These are phyloP conservation scores for Lichtheimia hyalospora DNA, from an alignment of 371 early-diverging fungal species.

Conservation along the genomic window DNA sequence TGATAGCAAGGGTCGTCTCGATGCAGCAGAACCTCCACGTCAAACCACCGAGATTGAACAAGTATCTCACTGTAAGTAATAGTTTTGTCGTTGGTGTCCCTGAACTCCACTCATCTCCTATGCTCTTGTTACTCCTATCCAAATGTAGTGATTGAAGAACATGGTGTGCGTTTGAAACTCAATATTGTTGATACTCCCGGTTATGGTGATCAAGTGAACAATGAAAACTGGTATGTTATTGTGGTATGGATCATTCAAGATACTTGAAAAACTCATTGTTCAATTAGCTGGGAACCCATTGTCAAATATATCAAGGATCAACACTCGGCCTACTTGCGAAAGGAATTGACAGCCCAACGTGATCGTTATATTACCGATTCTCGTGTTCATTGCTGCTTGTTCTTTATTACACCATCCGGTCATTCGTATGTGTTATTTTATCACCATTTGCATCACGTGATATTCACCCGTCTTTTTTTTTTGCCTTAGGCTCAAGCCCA, in stretches of 20 bases:
- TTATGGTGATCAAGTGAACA: conserved; percentile 80
- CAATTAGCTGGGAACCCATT: conserved; percentile 77
- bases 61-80: conserved; percentile 65
- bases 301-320: conserved; percentile 90
- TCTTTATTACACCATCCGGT: conserved; percentile 73
- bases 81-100: neutral
- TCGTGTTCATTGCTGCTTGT: conserved; percentile 76
- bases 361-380: conserved; percentile 81
- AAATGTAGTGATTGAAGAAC: conserved; percentile 70
- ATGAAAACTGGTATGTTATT: conserved; percentile 76
- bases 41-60: conserved; percentile 82
- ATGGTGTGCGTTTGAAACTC: conserved; percentile 74
- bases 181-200: conserved; percentile 81
- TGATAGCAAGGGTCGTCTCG: conserved; percentile 75
- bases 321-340: conserved; percentile 83
- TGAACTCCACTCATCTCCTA: neutral
- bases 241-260: neutral
- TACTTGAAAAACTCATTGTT: neutral
- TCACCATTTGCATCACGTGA: neutral
- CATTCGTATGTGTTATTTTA: conserved; percentile 56
- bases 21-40: conserved; percentile 68
- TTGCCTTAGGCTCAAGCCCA: conserved; percentile 67
- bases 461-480: neutral
- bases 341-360: conserved; percentile 80
- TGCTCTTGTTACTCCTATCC: neutral